These are phyloP conservation scores for Fusarium pilosicola DNA, from an alignment of 2,329 filamentous ascomycete species.

Conservation along the genomic window DNA sequence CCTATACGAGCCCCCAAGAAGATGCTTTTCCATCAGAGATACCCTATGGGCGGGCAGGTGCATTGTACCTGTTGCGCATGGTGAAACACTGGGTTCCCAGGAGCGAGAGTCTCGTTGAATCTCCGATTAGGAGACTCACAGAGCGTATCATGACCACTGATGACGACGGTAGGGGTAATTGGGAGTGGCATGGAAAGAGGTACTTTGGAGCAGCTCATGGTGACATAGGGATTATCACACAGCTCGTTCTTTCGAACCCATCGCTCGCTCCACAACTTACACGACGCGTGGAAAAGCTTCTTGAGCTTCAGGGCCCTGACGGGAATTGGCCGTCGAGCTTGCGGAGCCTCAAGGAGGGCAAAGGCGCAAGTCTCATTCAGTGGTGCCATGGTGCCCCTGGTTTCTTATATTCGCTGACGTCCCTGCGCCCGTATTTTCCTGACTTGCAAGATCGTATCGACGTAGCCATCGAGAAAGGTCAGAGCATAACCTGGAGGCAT, in stretches of 20 bases:
- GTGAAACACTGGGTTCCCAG: constrained; percentile 66
- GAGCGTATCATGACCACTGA: constrained; percentile 66
- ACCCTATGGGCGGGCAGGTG: constrained; percentile 73
- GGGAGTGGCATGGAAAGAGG: constrained; percentile 71
- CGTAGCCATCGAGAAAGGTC: constrained; percentile 60
- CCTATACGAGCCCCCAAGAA: constrained; percentile 37
- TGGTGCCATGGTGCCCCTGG: constrained; percentile 76
- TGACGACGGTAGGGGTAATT: constrained; percentile 55
- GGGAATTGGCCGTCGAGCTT: constrained; percentile 72
- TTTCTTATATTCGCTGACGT: constrained; percentile 66
- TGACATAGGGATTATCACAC: constrained; percentile 75
- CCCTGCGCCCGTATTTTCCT: constrained; percentile 66
- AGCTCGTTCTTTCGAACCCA: constrained; percentile 69
- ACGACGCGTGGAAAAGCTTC: constrained; percentile 61
- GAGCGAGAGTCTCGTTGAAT: constrained; percentile 59
- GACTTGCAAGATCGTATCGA: constrained; percentile 63
- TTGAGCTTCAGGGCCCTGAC: constrained; percentile 67
- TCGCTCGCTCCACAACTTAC: constrained; percentile 64
- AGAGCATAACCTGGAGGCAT: constrained; percentile 64
- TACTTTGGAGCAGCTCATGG: constrained; percentile 77
- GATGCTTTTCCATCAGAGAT: constrained; percentile 67
- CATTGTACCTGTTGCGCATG: constrained; percentile 73
- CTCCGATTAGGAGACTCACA: constrained; percentile 66
- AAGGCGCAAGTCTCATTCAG: constrained; percentile 63
- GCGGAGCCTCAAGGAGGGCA: constrained; percentile 52